Base-by-base conservation (phyloP, 75 land plant species). In the Picea sitchensis region DNA sequence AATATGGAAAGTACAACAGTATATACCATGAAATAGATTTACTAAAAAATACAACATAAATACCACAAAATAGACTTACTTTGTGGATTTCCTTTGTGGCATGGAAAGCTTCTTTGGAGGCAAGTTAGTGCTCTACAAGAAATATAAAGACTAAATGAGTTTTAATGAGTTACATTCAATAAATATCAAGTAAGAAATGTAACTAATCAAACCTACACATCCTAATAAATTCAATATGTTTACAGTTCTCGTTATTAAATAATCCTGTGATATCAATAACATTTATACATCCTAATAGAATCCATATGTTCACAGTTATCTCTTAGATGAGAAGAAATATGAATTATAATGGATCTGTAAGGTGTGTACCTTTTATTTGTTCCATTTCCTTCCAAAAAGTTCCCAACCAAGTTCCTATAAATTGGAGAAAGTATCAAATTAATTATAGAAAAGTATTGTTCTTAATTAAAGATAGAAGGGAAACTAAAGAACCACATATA, bases 31-130 rank as follows among this genome's bases (percentile, higher is more conserved):
- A 51, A 51, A 51, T 51, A 51, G 56, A 51, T 12, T 51, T 51
- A 1, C 11, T 51, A 2, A 51, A 51, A 51, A 51, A 1, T 9
- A 51, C 56, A 51, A 51, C 56, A 51, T 51, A 51, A 51, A 3
- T 32, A 65, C 30, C 30, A 15, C 9, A 2, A 3, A 4, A 65
- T 14, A 65, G 3, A 31, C 68, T 31, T 30, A 65, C 68, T 65
- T 1, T 65, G 30, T 65, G 38, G 68, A 13, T 65, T 65, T 65
- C 68, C 68, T 65, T 32, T 65, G 38, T 65, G 17, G 32, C 68
- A 65, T 65, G 68, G 68, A 65, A 65, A 65, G 68, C 17, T 31
- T 32, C 68, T 3, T 65, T 65, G 68, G 36, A 65, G 68, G 15
- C 68, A 65, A 65, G 36, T 34, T 18, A 65, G 32, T 65, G 68